Conservation (phyloP, 2,329 filamentous ascomycete species). For the Sclerotinia sclerotiorum region DNA sequence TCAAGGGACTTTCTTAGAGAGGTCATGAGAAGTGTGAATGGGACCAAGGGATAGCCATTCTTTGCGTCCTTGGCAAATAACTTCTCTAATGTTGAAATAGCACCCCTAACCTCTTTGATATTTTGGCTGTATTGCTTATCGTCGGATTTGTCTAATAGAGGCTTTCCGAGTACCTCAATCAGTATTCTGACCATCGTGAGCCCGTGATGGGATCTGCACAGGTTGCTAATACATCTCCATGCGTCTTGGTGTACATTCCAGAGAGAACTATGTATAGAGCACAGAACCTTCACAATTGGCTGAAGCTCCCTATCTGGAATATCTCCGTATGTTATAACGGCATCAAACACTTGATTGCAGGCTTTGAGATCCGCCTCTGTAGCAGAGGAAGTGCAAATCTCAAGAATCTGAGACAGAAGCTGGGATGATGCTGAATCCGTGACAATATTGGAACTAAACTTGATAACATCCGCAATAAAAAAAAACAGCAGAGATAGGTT, state of each 20-base stretch:
- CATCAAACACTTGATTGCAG: conserved; percentile 67
- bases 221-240: conserved; percentile 69
- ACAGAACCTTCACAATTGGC: conserved; percentile 67
- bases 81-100: conserved; percentile 62
- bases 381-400: conserved; percentile 68
- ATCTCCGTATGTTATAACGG: conserved; percentile 69
- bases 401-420: conserved; percentile 61
- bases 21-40: conserved; percentile 58
- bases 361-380: conserved; percentile 63
- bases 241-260: conserved; percentile 59
- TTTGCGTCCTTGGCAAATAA: conserved; percentile 59
- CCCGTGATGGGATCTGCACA: conserved; percentile 72
- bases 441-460: conserved; percentile 71
- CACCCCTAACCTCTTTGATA: conserved; percentile 59
- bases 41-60: conserved; percentile 59
- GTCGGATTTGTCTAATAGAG: conserved; percentile 47
- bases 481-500: conserved; percentile 64
- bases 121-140: conserved; percentile 47
- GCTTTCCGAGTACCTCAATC: conserved; percentile 58
- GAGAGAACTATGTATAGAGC: conserved; percentile 69
- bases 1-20: conserved; percentile 53
- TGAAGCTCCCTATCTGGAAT: conserved; percentile 64
- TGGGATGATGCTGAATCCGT: conserved; percentile 60
- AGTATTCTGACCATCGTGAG: conserved; percentile 66
- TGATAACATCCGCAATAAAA: conserved; percentile 67